Conservation (phyloP, 2,329 filamentous ascomycete species). For the Camptophora hylomeconis region DNA sequence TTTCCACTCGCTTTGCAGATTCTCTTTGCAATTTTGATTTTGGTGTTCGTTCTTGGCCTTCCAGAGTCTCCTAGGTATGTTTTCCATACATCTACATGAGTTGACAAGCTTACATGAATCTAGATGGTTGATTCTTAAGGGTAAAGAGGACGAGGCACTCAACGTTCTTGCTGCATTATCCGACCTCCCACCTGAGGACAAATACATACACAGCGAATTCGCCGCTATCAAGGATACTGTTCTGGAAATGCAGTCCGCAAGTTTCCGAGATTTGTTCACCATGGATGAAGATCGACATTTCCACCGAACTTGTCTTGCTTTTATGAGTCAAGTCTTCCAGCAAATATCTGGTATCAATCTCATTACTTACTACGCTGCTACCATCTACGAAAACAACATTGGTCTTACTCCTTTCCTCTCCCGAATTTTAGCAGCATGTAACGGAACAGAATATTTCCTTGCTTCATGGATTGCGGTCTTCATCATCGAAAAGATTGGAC, state of each 20-base stretch:
- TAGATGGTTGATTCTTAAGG: constrained; percentile 45
- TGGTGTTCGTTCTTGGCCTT: constrained; percentile 21
- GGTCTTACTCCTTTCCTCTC: constrained; percentile 27
- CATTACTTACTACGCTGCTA: constrained; percentile 31
- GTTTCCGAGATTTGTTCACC: constrained; percentile 45
- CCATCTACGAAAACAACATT: constrained; percentile 31
- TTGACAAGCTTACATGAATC: too few species aligned
- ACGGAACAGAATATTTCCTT: constrained; percentile 42
- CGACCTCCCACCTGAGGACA: constrained; percentile 34
- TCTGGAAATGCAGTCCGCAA: constrained; percentile 37
- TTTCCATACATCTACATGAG: too few species aligned
- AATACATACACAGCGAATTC: constrained; percentile 34
- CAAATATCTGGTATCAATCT: constrained; percentile 35
- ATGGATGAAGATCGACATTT: constrained; percentile 43
- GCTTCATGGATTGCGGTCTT: constrained; percentile 40
- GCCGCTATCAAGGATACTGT: constrained; percentile 41
- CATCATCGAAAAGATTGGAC: constrained; percentile 37
- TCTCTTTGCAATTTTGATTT: constrained; percentile 40
- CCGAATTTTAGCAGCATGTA: constrained; percentile 38
- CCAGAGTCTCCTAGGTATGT: constrained; percentile 37
- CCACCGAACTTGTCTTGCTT: constrained; percentile 43
- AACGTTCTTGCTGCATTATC: constrained; percentile 34
- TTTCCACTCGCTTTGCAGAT: constrained; percentile 47
- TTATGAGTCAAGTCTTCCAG: constrained; percentile 44
- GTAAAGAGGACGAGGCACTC: constrained; percentile 38